Evolutionary conservation across 768 basidiomycete genomes (phyloP), one percentile per base, ranked within the genome.

Genomic region (Boletellus ananiceps): DNA sequence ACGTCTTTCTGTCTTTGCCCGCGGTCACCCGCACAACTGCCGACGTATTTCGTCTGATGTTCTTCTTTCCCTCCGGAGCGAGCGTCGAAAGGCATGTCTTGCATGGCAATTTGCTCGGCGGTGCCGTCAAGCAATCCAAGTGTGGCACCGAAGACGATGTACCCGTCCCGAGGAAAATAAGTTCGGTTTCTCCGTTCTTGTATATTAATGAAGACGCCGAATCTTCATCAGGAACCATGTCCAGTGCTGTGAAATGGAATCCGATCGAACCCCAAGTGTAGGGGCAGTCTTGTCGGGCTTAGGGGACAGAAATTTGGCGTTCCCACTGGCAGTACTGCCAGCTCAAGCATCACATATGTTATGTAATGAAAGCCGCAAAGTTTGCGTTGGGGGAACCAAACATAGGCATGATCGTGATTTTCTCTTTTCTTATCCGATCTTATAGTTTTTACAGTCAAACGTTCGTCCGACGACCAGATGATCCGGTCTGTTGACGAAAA

Each of bases 151-250:
- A 81, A 25, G 81, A 80, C 8, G 89, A 91, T 25, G 84, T 86
- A 44, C 88, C 90, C 33, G 88, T 93, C 45, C 90, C 90, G 27
- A 91, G 79, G 64, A 92, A 88, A 49, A 93, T 82, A 56, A 90
- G 69, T 63, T 92, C 87, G 46, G 75, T 67, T 21, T 55, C 52
- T 29, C 19, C 27, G n/a, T 40, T 36, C 52, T 35, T 19, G 1
- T 12, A 45, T 5, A 38, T 31, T 14, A 5, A 34, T 16, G 15
- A 13, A 14, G 29, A 43, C 9, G 9, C 19, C n/a, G 40, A 3
- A 1, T 49, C 43, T 23, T 32, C 41, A 29, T 46, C 8, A 19
- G 32, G 8, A n/a, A 21, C 8, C 53, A 54, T 55, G 29, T 37
- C 38, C 16, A 23, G 34, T 21, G n/a, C 14, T 9, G 21, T 21